Conservation (phyloP, 208 protist species). For the Crithidia expoeki region DNA sequence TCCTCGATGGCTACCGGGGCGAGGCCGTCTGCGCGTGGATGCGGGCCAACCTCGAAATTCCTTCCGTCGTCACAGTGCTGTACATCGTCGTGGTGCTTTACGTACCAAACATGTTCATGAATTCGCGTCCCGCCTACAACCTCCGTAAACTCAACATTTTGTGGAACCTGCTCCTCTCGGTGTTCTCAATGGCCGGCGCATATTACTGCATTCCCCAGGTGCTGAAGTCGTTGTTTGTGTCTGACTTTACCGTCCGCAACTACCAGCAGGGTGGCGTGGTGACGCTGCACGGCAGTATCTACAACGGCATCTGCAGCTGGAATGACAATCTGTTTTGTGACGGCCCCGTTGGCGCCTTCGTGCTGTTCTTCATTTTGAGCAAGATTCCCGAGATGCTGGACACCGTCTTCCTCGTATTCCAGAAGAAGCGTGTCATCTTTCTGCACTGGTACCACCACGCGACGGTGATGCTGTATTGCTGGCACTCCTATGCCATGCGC, state of each 20-base stretch:
- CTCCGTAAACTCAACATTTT: constrained; percentile 49
- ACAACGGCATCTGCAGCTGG: constrained; percentile 62
- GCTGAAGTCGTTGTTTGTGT: constrained; percentile 28
- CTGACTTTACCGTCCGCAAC: constrained; percentile 25
- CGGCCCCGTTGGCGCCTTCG: constrained; percentile 62
- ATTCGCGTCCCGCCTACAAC: constrained; percentile 55
- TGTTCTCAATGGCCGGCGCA: constrained; percentile 76
- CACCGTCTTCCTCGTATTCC: constrained; percentile 85
- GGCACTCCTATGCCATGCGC: constrained; percentile 63
- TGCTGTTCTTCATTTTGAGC: constrained; percentile 76
- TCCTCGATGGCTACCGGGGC: constrained; percentile 49
- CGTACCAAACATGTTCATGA: constrained; percentile 71
- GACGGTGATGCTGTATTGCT: constrained; percentile 93
- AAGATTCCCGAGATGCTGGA: constrained; percentile 91
- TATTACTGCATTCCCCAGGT: constrained; percentile 58
- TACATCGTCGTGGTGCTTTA: constrained; percentile 79
- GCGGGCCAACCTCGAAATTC: constrained; percentile 56
- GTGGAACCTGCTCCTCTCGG: constrained; percentile 84
- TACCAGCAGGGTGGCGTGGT: constrained; percentile 12
- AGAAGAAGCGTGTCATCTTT: constrained; percentile 87
- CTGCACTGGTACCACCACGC: constrained; percentile 95
- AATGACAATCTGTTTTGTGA: constrained; percentile 58
- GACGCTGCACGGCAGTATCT: constrained; percentile 43
- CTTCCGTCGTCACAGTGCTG: constrained; percentile 40
- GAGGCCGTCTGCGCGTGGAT: constrained; percentile 50